Percentiles rank a stretch among this genome's conserved stretches.
Conservation (phyloP, 1,284 basidiomycete species). For the Ceratobasidium sp. region DNA sequence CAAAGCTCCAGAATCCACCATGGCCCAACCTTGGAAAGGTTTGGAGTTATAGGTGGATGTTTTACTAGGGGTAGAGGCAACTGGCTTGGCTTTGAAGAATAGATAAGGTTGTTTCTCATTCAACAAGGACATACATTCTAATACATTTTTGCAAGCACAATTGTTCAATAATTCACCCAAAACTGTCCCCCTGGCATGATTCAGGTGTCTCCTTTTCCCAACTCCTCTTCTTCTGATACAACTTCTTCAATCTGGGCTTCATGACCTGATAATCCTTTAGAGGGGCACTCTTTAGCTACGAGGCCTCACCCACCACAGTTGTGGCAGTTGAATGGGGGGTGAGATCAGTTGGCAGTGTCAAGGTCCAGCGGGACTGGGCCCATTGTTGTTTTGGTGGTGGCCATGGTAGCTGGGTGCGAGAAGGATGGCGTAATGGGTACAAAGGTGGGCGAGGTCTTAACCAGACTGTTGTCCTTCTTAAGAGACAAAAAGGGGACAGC, state of each 20-base stretch:
- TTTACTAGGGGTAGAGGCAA: not conserved
- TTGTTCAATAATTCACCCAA: constrained; percentile 6
- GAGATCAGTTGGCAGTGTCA: not conserved
- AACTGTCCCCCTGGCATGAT: not conserved
- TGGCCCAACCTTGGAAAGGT: not conserved
- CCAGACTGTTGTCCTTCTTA: not conserved
- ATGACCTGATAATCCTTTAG: not conserved
- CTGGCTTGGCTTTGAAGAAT: not conserved
- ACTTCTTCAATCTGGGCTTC: not conserved
- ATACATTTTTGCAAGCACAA: not conserved
- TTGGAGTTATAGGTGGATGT: not conserved
- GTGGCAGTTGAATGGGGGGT: not conserved
- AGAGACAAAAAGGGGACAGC: not conserved
- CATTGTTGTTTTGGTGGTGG: not conserved
- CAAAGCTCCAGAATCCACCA: not conserved
- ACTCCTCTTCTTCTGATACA: not conserved
- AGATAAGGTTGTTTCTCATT: not conserved
- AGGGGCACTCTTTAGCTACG: not conserved
- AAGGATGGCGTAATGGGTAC: no score
- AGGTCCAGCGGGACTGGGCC: not conserved
- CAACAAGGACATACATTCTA: not conserved
- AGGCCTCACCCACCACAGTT: constrained; percentile 1
- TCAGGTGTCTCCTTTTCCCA: not conserved
- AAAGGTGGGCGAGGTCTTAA: not conserved
- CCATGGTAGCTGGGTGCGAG: not conserved